Percentiles rank a stretch among this genome's conserved stretches.
These are phyloP conservation scores for Phytophthora brassicae DNA, from an alignment of 352 stramenopile species.

Conservation along the genomic window DNA sequence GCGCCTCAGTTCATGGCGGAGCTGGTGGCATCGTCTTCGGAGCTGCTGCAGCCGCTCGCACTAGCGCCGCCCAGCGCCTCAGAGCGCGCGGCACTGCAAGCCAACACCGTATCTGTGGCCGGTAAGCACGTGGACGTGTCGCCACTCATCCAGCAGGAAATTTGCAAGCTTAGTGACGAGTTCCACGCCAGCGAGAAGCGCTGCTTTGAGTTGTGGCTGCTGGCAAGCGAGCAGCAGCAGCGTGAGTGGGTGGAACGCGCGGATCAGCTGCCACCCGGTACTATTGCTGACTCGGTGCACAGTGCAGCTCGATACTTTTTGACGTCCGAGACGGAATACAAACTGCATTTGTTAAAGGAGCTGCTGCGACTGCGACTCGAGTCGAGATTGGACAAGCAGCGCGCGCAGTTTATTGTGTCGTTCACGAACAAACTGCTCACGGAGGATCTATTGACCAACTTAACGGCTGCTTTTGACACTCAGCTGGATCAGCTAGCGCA, in stretches of 20 bases:
- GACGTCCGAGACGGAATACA: slow-evolving; percentile 74
- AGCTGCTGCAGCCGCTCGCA: slow-evolving; percentile 47
- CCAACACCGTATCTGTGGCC: slow-evolving; percentile 56
- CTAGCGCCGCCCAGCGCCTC: slow-evolving; percentile 38
- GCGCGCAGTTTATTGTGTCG: slow-evolving; percentile 60
- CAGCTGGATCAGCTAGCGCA: slow-evolving; percentile 60
- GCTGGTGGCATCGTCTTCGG: slow-evolving; percentile 43
- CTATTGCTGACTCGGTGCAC: slow-evolving; percentile 60
- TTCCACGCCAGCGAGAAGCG: slow-evolving; percentile 61
- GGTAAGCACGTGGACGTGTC: slow-evolving; percentile 77
- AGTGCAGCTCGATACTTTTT: slow-evolving; percentile 75
- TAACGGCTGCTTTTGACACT: slow-evolving; percentile 46
- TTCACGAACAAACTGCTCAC: slow-evolving; percentile 71
- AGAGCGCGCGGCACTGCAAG: slow-evolving; percentile 66
- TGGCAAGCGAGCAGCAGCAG: slow-evolving; percentile 69
- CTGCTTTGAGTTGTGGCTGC: slow-evolving; percentile 77
- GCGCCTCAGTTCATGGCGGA: slow-evolving; percentile 57
- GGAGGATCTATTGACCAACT: slow-evolving; percentile 51
- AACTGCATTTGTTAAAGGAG: slow-evolving; percentile 75
- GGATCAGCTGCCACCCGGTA: slow-evolving; percentile 52
- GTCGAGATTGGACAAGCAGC: slow-evolving; percentile 50
- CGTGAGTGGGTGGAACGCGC: slow-evolving; percentile 73
- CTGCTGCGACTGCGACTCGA: slow-evolving; percentile 70
- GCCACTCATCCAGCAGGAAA: slow-evolving; percentile 79
- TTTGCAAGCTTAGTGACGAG: slow-evolving; percentile 79